These are phyloP conservation scores for Ogataea thermomethanolica DNA, from an alignment of 805 yeast genomes.

Conservation along the genomic window DNA sequence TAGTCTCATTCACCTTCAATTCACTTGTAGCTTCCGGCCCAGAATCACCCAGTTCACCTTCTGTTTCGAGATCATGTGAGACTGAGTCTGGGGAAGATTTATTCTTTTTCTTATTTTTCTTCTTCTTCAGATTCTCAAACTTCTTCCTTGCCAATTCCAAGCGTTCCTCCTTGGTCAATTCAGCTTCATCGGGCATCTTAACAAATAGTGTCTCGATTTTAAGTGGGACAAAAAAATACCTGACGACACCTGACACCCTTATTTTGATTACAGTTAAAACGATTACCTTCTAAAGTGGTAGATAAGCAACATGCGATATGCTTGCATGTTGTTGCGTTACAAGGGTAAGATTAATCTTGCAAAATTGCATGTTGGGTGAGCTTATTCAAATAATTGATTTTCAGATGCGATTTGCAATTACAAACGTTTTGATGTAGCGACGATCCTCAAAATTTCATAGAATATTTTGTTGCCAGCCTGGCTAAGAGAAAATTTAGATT, in stretches of 20 bases:
- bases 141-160: constrained; percentile 36
- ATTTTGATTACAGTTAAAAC: too few species aligned
- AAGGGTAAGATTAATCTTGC: too few species aligned
- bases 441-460: constrained; percentile 2
- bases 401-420: too few species aligned
- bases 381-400: too few species aligned
- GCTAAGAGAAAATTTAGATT: constrained; percentile 6
- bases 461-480: constrained; percentile 9
- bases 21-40: constrained; percentile 2
- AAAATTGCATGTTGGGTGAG: too few species aligned
- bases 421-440: neutral
- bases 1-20: neutral
- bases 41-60: constrained; percentile 3
- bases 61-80: constrained; percentile 6
- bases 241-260: neutral
- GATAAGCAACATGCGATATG: too few species aligned
- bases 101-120: constrained; percentile 24
- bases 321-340: too few species aligned
- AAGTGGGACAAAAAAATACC: neutral
- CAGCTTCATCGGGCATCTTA: constrained; percentile 21
- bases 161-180: constrained; percentile 32
- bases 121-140: constrained; percentile 33
- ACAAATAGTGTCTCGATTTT: neutral
- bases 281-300: too few species aligned
- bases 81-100: constrained; percentile 7